Evolutionary conservation across 176 grass and related monocot species (phyloP).

Genomic region (Musa acuminata): DNA sequence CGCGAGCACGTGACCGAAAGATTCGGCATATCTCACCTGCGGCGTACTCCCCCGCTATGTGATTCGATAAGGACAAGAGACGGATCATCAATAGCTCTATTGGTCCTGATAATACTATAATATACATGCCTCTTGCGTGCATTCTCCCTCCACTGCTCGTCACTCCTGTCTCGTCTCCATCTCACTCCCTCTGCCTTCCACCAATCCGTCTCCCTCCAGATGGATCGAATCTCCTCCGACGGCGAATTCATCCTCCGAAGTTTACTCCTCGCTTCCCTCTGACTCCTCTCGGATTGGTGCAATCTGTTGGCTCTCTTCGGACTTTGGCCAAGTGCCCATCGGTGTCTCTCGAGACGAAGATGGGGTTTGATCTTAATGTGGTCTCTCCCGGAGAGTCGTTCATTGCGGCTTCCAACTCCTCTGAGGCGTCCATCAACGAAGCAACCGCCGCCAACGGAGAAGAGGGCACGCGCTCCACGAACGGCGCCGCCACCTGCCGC

Average conservation of each 20-base stretch:
- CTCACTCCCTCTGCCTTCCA: constrained; percentile 3
- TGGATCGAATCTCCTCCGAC: constrained; percentile 22
- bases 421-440: constrained; percentile 49
- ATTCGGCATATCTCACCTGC: too few relatives aligned
- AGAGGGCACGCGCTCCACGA: too few relatives aligned
- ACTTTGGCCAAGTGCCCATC: neutral
- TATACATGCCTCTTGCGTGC: neutral
- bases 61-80: too few relatives aligned
- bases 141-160: constrained; percentile 22
- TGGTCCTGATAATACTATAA: too few relatives aligned
- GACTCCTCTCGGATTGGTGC: constrained; percentile 7
- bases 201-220: neutral
- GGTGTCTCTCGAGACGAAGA: constrained; percentile 25
- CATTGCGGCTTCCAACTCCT: constrained; percentile 6
- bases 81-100: too few relatives aligned
- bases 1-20: too few relatives aligned
- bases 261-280: neutral
- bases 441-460: constrained; percentile 35
- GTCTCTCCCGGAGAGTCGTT: constrained; percentile 38
- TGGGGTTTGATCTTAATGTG: constrained; percentile 97
- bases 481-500: constrained; percentile 19
- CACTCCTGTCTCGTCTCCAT: constrained; percentile 27
- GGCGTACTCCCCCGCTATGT: too few relatives aligned
- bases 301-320: constrained; percentile 7
- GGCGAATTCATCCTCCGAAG: constrained; percentile 1